These are phyloP conservation scores for Biscogniauxia mediterranea DNA, from an alignment of 2,329 filamentous ascomycete species.

Conservation along the genomic window DNA sequence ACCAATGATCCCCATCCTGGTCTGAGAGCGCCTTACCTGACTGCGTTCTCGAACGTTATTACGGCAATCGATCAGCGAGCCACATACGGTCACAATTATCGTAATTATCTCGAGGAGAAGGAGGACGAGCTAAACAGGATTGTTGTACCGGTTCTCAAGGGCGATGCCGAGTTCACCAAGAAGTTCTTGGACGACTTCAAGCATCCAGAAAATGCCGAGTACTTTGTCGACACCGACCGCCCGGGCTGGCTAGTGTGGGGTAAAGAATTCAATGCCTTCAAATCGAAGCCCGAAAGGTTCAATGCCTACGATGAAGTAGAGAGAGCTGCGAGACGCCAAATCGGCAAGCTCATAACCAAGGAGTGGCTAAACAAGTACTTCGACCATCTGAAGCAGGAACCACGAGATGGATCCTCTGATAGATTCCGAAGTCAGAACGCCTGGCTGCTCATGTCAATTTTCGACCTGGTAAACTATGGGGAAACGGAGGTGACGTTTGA, in stretches of 20 bases:
- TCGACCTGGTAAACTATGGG: slow-evolving; percentile 83
- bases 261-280: slow-evolving; percentile 78
- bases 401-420: slow-evolving; percentile 76
- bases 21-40: slow-evolving; percentile 76
- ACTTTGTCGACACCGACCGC: slow-evolving; percentile 88
- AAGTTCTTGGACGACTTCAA: slow-evolving; percentile 77
- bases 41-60: slow-evolving; percentile 73
- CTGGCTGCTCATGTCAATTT: slow-evolving; percentile 82
- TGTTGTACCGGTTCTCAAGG: slow-evolving; percentile 67
- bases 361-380: slow-evolving; percentile 89
- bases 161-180: slow-evolving; percentile 75
- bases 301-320: slow-evolving; percentile 79
- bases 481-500: slow-evolving; percentile 76
- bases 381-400: slow-evolving; percentile 93
- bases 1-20: slow-evolving; percentile 89
- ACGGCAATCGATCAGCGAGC: slow-evolving; percentile 85
- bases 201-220: slow-evolving; percentile 69
- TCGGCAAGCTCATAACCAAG: slow-evolving; percentile 75
- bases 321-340: slow-evolving; percentile 68
- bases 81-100: slow-evolving; percentile 80
- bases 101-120: slow-evolving; percentile 79
- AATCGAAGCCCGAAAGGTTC: slow-evolving; percentile 67
- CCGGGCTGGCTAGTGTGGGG: slow-evolving; percentile 97
- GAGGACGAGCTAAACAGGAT: slow-evolving; percentile 77
- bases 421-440: slow-evolving; percentile 87